Conservation (phyloP, 1,284 basidiomycete species). For the Leccinum discolor region DNA sequence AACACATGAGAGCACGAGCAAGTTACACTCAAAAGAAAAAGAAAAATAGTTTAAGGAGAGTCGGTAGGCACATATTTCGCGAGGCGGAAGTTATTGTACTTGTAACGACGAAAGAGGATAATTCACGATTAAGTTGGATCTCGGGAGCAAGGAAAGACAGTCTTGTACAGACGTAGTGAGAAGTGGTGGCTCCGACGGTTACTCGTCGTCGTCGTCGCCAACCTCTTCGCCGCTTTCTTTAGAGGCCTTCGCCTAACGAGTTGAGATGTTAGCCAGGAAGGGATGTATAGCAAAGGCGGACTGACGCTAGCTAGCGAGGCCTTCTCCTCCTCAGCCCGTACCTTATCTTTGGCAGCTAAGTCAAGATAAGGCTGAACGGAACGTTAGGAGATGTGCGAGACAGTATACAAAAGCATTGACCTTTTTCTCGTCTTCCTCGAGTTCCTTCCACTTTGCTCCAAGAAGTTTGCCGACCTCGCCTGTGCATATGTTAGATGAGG, state of each 20-base stretch:
- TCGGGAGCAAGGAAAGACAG: slow-evolving; percentile 4
- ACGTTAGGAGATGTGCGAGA: not conserved
- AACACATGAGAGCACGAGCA: slow-evolving; percentile 29
- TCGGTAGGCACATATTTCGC: slow-evolving; percentile 32
- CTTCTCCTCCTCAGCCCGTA: slow-evolving; percentile 83
- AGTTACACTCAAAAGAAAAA: slow-evolving; percentile 18
- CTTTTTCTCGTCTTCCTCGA: slow-evolving; percentile 85
- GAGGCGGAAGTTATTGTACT: slow-evolving; percentile 24
- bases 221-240: slow-evolving; percentile 62
- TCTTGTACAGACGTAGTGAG: slow-evolving; percentile 14
- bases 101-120: slow-evolving; percentile 6
- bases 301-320: slow-evolving; percentile 71
- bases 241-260: slow-evolving; percentile 30
- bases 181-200: slow-evolving; percentile 10
- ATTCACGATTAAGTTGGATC: slow-evolving; percentile 21
- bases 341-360: slow-evolving; percentile 86
- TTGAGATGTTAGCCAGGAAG: not conserved
- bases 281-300: slow-evolving; percentile 9
- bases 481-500: slow-evolving; percentile 23
- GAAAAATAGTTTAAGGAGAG: slow-evolving; percentile 12
- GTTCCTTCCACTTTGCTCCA: slow-evolving; percentile 90
- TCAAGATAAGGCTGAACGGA: slow-evolving; percentile 85
- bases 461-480: slow-evolving; percentile 87
- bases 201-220: slow-evolving; percentile 56
- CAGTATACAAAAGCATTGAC: slow-evolving; percentile 37